A percentile compares a stretch with the other conserved stretches of the same genome.
Evolutionary conservation across 768 basidiomycete genomes (phyloP).

Genomic region (Myochromella boudieri): DNA sequence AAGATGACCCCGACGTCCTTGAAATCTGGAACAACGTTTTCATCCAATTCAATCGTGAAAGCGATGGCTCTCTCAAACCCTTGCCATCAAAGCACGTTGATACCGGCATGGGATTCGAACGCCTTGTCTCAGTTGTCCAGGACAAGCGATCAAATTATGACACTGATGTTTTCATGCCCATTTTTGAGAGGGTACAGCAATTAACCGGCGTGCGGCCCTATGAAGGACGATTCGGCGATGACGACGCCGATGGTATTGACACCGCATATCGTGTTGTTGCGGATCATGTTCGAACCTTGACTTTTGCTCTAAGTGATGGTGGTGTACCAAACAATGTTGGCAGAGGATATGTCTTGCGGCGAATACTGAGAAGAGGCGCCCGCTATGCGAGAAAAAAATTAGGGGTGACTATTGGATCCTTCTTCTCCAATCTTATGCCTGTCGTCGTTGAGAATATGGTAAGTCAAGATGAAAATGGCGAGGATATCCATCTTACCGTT

Average conservation of each 20-base stretch:
- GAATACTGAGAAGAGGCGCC: conserved; percentile 92
- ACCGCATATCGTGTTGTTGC: conserved; percentile 97
- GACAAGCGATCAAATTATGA: conserved; percentile 95
- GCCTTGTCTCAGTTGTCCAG: conserved; percentile 92
- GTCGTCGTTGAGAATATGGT: conserved; percentile 90
- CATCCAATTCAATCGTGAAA: conserved; percentile 97
- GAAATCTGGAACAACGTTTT: conserved; percentile 99
- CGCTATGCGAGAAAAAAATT: conserved; percentile 95
- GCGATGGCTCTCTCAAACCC: conserved; percentile 73
- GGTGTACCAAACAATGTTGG: conserved; percentile 97
- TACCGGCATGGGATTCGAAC: conserved; percentile 99
- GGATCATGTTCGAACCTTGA: conserved; percentile 93
- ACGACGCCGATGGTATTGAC: conserved; percentile 94
- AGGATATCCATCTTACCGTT: conserved; percentile 4
- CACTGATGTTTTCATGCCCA: conserved; percentile 90
- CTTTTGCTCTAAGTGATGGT: conserved; percentile 94
- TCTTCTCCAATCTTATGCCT: conserved; percentile 92
- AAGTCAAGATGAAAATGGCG: conserved; percentile 19
- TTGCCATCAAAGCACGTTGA: conserved; percentile 96
- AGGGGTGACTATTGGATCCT: conserved; percentile 86
- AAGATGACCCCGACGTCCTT: conserved; percentile 94
- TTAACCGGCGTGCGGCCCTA: conserved; percentile 89
- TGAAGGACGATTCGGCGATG: conserved; percentile 87
- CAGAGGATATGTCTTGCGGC: conserved; percentile 93
- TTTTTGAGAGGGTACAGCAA: conserved; percentile 85